phyloP scores from a whole-genome alignment of 495 filamentous ascomycete genomes.

The Thermochaetoides thermophila region DNA sequence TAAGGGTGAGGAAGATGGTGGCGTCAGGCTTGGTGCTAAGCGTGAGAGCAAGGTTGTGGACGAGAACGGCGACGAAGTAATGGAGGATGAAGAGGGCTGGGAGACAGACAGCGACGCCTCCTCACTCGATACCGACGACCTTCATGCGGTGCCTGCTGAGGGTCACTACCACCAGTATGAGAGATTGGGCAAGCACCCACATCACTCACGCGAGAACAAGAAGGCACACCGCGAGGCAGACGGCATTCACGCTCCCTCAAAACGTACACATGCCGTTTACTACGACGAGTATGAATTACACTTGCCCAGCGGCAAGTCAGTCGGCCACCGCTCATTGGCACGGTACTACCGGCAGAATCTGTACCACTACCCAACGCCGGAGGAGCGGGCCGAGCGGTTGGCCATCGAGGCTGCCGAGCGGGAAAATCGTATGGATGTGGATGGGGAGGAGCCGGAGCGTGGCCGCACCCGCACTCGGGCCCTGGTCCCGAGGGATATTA shows the following conservation, averaged over 20 bases:
- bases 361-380: constrained; percentile 57
- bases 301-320: constrained; percentile 78
- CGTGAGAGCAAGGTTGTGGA: constrained; percentile 30
- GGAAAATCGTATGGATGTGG: constrained; percentile 17
- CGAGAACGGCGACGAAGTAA: constrained; percentile 29
- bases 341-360: constrained; percentile 89
- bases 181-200: constrained; percentile 44
- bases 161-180: constrained; percentile 44
- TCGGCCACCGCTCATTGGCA: constrained; percentile 75
- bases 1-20: constrained; percentile 40
- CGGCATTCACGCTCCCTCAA: constrained; percentile 60
- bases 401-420: constrained; percentile 33
- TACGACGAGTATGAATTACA: constrained; percentile 87
- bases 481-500: constrained; percentile 13
- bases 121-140: constrained; percentile 63
- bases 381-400: constrained; percentile 46
- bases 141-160: constrained; percentile 56
- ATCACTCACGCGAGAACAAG: constrained; percentile 49
- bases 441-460: constrained; percentile 8
- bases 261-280: constrained; percentile 53
- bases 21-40: constrained; percentile 42
- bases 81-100: constrained; percentile 43
- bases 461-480: constrained; percentile 9
- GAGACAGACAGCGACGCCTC: constrained; percentile 83
- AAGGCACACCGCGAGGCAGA: constrained; percentile 53